phyloP scores from a whole-genome alignment of 495 filamentous ascomycete species.

The Hyaloscypha hepaticicola region DNA sequence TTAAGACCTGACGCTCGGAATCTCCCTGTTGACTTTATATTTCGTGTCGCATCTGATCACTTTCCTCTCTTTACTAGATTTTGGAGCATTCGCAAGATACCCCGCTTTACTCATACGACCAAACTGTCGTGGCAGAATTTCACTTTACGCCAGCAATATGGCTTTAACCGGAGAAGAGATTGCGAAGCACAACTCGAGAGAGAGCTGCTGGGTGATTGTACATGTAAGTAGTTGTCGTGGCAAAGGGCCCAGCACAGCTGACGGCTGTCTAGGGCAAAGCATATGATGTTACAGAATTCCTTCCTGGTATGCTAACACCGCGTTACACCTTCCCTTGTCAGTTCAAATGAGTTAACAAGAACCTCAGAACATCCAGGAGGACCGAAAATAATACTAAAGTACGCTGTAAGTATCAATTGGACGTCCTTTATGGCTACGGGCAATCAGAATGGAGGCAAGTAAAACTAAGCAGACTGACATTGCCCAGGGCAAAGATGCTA shows the following conservation, averaged over 20 bases:
- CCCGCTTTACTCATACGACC: not conserved
- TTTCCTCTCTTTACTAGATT: not conserved
- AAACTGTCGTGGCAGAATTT: not conserved
- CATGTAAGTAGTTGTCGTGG: constrained; percentile 44
- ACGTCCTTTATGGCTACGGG: not conserved
- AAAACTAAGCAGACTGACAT: constrained; percentile 1
- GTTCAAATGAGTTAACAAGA: not conserved
- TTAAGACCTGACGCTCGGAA: not conserved
- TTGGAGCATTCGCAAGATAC: not conserved
- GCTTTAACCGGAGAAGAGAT: constrained; percentile 31
- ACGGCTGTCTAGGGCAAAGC: constrained; percentile 46
- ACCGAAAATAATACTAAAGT: constrained; percentile 74
- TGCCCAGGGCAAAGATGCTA: constrained; percentile 72
- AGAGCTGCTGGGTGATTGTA: constrained; percentile 80
- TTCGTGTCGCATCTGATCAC: not conserved
- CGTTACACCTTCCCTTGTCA: not conserved
- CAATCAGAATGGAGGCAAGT: not conserved
- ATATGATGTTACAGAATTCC: constrained; percentile 80
- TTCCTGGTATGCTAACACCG: constrained; percentile 44
- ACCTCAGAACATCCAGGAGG: constrained; percentile 72
- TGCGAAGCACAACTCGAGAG: constrained; percentile 59
- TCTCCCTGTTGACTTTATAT: not conserved
- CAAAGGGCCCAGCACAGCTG: not conserved
- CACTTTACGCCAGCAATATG: constrained; percentile 12
- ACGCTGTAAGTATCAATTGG: constrained; percentile 48